A percentile compares a stretch with the other conserved stretches of the same genome.
phyloP scores from a whole-genome alignment of 768 basidiomycete species.

The Leucocoprinus sp. region DNA sequence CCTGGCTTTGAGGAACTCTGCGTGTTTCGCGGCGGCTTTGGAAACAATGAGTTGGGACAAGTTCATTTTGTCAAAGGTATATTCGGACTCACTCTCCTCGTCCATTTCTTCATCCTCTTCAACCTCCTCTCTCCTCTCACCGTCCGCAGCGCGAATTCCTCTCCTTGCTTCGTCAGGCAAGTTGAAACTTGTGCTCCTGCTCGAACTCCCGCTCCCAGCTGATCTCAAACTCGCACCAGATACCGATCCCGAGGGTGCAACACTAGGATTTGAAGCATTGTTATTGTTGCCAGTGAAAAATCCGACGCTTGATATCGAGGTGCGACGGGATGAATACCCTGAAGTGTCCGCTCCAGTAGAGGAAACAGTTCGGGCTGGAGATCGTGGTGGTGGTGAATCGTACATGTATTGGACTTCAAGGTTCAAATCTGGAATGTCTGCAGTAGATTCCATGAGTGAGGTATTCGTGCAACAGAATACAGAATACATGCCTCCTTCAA shows the following conservation, averaged over 20 bases:
- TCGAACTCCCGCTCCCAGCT: conserved; percentile 47
- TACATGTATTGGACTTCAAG: conserved; percentile 37
- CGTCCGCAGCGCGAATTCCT: conserved; percentile 46
- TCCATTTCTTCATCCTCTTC: conserved; percentile 82
- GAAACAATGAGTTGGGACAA: not conserved
- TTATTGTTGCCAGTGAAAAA: not conserved
- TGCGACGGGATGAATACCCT: conserved; percentile 63
- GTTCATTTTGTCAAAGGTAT: not conserved
- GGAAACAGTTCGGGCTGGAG: conserved; percentile 33
- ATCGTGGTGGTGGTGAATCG: conserved; percentile 24
- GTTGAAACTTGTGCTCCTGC: conserved; percentile 80
- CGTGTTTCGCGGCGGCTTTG: conserved; percentile 74
- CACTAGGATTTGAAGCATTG: conserved; percentile 26
- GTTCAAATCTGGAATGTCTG: conserved; percentile 81
- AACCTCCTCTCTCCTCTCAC: conserved; percentile 59
- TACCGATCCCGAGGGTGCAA: conserved; percentile 21
- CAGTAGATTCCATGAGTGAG: not conserved
- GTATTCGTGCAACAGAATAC: not conserved
- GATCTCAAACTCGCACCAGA: conserved; percentile 41
- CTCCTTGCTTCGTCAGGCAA: conserved; percentile 62
- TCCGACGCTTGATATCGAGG: conserved; percentile 57
- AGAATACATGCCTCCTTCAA: conserved; percentile 65
- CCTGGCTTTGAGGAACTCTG: conserved; percentile 71
- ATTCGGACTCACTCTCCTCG: conserved; percentile 59
- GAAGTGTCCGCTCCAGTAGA: conserved; percentile 56